Conservation (phyloP, 108 stramenopile genomes). For the Conticribra guillardii region DNA sequence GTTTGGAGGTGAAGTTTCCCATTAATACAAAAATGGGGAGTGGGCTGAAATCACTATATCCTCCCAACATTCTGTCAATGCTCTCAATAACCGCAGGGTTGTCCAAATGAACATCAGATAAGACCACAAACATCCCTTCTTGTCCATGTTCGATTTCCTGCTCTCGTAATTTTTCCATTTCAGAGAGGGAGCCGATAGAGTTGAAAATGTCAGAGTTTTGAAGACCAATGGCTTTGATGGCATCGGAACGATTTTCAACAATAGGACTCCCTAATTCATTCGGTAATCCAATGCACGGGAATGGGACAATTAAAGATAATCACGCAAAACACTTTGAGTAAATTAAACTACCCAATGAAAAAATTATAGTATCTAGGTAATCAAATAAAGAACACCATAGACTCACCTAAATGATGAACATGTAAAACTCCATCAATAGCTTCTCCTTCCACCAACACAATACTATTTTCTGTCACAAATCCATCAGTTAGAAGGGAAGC, state of each 20-base stretch:
- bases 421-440: conserved; percentile 80
- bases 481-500: conserved; percentile 61
- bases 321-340: no score
- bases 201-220: conserved; percentile 68
- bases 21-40: conserved; percentile 90
- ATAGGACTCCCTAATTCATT: conserved; percentile 68
- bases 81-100: conserved; percentile 82
- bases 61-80: conserved; percentile 76
- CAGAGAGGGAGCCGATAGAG: conserved; percentile 64
- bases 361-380: neutral
- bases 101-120: conserved; percentile 92
- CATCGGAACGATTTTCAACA: conserved; percentile 62
- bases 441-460: conserved; percentile 89
- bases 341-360: no score
- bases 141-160: conserved; percentile 56
- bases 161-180: conserved; percentile 58
- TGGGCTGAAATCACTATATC: conserved; percentile 57
- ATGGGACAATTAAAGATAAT: neutral
- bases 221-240: conserved; percentile 69
- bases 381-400: neutral
- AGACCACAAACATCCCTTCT: conserved; percentile 81
- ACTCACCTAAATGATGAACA: conserved; percentile 64
- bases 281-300: neutral
- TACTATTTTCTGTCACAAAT: conserved; percentile 87
- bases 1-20: conserved; percentile 90